phyloP scores from a whole-genome alignment of 129 eudicot genomes.

The Sambucus nigra region DNA sequence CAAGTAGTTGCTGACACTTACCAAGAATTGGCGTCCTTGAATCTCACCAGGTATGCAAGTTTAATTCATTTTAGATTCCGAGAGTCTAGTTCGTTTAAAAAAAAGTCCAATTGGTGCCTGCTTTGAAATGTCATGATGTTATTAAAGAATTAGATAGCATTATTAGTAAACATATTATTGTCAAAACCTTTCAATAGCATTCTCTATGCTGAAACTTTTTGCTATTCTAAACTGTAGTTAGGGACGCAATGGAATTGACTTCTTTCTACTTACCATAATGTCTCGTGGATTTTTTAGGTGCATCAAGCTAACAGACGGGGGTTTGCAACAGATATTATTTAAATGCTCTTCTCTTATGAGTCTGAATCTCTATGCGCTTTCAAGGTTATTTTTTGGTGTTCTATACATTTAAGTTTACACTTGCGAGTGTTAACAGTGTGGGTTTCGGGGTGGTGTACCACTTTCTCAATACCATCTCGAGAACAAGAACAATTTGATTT shows the following conservation, averaged over 20 bases:
- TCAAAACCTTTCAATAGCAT: neutral
- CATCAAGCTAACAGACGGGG: conserved; percentile 69
- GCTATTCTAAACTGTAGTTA: too few relatives aligned
- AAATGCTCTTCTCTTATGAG: conserved; percentile 63
- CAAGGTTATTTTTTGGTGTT: conserved; percentile 46
- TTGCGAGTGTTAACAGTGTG: neutral
- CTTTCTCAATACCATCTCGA: neutral
- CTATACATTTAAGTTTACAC: neutral
- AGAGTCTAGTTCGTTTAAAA: neutral
- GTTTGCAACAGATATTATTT: conserved; percentile 57
- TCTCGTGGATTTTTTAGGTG: conserved; percentile 43
- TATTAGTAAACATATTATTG: too few relatives aligned
- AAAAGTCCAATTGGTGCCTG: too few relatives aligned
- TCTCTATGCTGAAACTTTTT: too few relatives aligned
- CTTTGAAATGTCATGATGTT: neutral
- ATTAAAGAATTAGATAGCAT: neutral
- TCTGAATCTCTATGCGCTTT: conserved; percentile 83
- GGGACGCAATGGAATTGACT: neutral
- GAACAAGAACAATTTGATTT: neutral
- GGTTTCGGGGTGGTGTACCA: neutral
- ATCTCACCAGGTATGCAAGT: conserved; percentile 65
- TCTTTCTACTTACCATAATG: too few relatives aligned
- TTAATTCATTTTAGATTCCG: neutral
- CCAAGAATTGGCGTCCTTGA: conserved; percentile 53
- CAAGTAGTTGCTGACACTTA: conserved; percentile 57